Percentiles rank a stretch among this genome's conserved stretches.
Conservation (phyloP, 2,329 filamentous ascomycete genomes). For the Xylariaceae sp. region DNA sequence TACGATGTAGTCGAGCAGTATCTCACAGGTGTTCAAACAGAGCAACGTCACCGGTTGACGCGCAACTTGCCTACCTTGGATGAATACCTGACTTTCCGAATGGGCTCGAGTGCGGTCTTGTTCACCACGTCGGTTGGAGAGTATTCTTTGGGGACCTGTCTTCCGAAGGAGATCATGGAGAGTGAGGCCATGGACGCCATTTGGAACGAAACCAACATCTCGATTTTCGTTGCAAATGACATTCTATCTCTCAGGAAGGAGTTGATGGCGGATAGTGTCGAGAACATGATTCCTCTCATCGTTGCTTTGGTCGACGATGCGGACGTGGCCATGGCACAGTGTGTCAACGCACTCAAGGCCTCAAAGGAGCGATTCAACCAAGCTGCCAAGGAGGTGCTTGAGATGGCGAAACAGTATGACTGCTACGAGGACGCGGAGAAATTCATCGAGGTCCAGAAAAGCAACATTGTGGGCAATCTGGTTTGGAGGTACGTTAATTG, state of each 20-base stretch:
- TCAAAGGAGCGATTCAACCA: constrained; percentile 9
- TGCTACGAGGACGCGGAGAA: not conserved
- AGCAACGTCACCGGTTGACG: constrained; percentile 19
- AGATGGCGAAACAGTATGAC: not conserved
- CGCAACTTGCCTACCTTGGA: constrained; percentile 19
- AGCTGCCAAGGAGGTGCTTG: not conserved
- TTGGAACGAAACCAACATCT: constrained; percentile 24
- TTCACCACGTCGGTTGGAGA: constrained; percentile 19
- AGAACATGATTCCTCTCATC: constrained; percentile 8
- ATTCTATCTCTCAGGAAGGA: constrained; percentile 20
- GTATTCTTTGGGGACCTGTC: constrained; percentile 14
- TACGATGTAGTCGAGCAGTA: constrained; percentile 21
- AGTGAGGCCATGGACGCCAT: constrained; percentile 15
- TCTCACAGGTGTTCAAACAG: constrained; percentile 19
- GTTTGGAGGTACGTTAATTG: not conserved
- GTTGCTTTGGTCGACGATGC: constrained; percentile 6
- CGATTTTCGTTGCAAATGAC: constrained; percentile 24
- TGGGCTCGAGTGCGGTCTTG: constrained; percentile 26
- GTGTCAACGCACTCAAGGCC: not conserved
- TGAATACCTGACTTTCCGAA: constrained; percentile 23
- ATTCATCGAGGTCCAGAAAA: not conserved
- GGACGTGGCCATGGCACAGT: not conserved
- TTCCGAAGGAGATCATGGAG: constrained; percentile 15
- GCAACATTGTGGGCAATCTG: not conserved
- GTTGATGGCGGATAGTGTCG: constrained; percentile 4